A percentile compares a stretch with the other conserved stretches of the same genome.
phyloP scores from a whole-genome alignment of 2,329 filamentous ascomycete species.

The Xylariales sp. region DNA sequence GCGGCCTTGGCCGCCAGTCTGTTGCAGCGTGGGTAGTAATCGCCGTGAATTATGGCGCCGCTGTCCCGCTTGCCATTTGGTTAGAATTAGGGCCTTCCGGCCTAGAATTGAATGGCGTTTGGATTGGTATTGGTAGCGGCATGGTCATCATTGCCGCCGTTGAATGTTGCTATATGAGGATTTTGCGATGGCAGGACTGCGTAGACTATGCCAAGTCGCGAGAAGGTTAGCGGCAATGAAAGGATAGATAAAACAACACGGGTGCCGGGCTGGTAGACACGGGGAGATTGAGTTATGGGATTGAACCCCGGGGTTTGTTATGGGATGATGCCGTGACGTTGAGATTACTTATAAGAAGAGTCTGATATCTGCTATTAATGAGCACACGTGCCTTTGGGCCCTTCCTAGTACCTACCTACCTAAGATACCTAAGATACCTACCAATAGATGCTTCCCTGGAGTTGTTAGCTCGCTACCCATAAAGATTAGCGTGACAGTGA shows the following conservation, averaged over 20 bases:
- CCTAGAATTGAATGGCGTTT: constrained; percentile 51
- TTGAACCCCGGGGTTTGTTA: not conserved
- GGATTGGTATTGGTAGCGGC: constrained; percentile 52
- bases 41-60: constrained; percentile 53
- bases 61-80: constrained; percentile 55
- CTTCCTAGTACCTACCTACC: not conserved
- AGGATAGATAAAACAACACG: not conserved
- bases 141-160: constrained; percentile 49
- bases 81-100: constrained; percentile 51
- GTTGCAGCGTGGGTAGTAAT: constrained; percentile 54
- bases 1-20: constrained; percentile 54
- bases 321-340: not conserved
- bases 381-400: not conserved
- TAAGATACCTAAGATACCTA: too few species aligned
- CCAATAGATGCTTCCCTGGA: too few species aligned
- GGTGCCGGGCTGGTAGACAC: not conserved
- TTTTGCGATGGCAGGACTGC: constrained; percentile 50
- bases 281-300: not conserved
- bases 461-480: too few species aligned
- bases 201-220: constrained; percentile 48
- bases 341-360: not conserved
- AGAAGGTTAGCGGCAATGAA: constrained; percentile 37
- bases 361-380: not conserved
- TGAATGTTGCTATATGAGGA: constrained; percentile 52
- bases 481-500: not conserved